These are phyloP conservation scores for Microbotryum intermedium DNA, from an alignment of 1,284 basidiomycete genomes.

Conservation along the genomic window DNA sequence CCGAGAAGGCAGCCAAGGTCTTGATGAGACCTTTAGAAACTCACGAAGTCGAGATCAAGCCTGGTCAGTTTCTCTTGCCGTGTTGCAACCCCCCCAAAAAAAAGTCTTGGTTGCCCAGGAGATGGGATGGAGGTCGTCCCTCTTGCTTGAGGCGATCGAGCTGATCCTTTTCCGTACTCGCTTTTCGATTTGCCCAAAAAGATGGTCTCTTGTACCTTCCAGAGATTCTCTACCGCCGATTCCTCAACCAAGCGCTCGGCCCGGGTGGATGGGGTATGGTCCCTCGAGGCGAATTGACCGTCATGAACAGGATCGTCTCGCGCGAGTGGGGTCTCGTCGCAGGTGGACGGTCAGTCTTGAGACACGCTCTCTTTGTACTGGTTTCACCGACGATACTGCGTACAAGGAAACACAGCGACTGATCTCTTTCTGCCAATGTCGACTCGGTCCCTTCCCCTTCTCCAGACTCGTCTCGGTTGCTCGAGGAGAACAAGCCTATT, in stretches of 20 bases:
- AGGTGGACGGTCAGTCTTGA: slow-evolving; percentile 61
- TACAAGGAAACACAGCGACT: too few relatives aligned
- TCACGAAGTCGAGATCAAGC: slow-evolving; percentile 84
- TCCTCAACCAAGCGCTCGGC: slow-evolving; percentile 88
- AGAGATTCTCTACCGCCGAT: slow-evolving; percentile 95
- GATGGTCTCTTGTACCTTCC: slow-evolving; percentile 93
- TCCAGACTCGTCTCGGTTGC: slow-evolving; percentile 77
- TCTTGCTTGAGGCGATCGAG: background rate
- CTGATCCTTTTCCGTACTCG: background rate
- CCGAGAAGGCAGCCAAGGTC: slow-evolving; percentile 62
- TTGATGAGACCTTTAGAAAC: slow-evolving; percentile 67
- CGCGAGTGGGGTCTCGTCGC: slow-evolving; percentile 93
- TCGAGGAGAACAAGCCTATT: slow-evolving; percentile 94
- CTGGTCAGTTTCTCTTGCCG: slow-evolving; percentile 51
- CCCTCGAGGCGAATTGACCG: slow-evolving; percentile 82
- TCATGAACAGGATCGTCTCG: slow-evolving; percentile 79
- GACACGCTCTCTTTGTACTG: background rate
- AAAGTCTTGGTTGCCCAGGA: background rate
- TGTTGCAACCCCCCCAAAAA: background rate
- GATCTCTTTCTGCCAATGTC: background rate
- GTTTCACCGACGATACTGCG: background rate
- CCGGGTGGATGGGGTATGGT: slow-evolving; percentile 97
- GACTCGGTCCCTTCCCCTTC: too few relatives aligned
- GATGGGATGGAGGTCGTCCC: background rate
- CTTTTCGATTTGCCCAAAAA: slow-evolving; percentile 36